These are phyloP conservation scores for Paraphoma chrysanthemicola DNA, from an alignment of 2,329 filamentous ascomycete species.

Conservation along the genomic window DNA sequence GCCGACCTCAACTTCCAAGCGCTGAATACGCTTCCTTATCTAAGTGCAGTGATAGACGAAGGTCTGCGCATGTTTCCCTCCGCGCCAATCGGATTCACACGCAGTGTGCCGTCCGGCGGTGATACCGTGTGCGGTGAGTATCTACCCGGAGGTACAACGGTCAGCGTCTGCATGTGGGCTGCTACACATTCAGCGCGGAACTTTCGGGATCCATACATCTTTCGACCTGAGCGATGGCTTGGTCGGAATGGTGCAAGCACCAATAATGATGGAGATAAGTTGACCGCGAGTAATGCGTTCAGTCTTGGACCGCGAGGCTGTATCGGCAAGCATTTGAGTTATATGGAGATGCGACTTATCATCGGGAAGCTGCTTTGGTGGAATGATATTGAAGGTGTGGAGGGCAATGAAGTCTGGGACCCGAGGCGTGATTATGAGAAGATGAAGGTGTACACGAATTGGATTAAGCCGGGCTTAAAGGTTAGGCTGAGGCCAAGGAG, in stretches of 20 bases:
- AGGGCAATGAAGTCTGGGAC: constrained; percentile 17
- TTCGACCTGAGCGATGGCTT: constrained; percentile 32
- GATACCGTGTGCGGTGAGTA: constrained; percentile 22
- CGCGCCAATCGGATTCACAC: constrained; percentile 19
- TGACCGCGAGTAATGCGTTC: constrained; percentile 14
- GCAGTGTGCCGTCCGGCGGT: constrained; percentile 22
- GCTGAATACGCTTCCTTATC: constrained; percentile 23
- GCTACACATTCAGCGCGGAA: constrained; percentile 9
- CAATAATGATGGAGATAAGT: not conserved
- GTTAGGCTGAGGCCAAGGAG: constrained; percentile 23
- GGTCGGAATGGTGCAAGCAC: constrained; percentile 13
- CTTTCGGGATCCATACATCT: constrained; percentile 22
- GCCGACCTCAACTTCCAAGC: constrained; percentile 36
- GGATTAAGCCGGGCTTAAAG: constrained; percentile 25
- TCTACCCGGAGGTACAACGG: constrained; percentile 20
- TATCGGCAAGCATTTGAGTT: constrained; percentile 22
- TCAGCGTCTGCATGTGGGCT: constrained; percentile 14
- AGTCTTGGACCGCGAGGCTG: constrained; percentile 24
- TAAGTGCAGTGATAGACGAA: constrained; percentile 27
- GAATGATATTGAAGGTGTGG: constrained; percentile 19
- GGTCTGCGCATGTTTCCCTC: constrained; percentile 42
- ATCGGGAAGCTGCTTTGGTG: constrained; percentile 22
- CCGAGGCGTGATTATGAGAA: constrained; percentile 21
- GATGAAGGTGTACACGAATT: constrained; percentile 28
- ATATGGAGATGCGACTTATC: constrained; percentile 28